Evolutionary conservation across 192 early-diverging fungal genomes (phyloP).

Genomic region (Paraglomus occultum): DNA sequence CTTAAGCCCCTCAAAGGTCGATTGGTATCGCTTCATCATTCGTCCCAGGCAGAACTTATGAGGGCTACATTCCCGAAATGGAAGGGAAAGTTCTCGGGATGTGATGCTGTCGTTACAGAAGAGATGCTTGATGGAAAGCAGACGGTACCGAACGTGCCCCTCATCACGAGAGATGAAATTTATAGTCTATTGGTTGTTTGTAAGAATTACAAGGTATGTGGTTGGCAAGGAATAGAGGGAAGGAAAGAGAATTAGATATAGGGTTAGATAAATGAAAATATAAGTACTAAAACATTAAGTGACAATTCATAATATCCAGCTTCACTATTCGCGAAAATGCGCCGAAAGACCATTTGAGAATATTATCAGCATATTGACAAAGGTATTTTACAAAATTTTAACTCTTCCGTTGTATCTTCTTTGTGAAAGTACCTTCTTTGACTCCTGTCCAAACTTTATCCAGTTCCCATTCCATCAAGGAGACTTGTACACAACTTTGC

Average conservation of each 20-base stretch:
- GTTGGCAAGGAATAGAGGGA: not conserved
- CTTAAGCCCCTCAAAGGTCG: conserved; percentile 62
- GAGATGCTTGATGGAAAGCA: conserved; percentile 12
- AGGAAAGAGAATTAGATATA: not conserved
- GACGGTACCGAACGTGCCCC: conserved; percentile 28
- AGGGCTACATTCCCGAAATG: conserved; percentile 57
- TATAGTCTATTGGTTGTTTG: conserved; percentile 66
- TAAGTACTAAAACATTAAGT: not conserved
- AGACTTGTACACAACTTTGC: conserved; percentile 55
- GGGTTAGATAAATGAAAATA: not conserved
- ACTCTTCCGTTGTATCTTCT: too few relatives aligned
- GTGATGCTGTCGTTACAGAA: conserved; percentile 41
- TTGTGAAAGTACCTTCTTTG: not conserved
- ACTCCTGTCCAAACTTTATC: conserved; percentile 55
- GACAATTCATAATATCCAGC: conserved; percentile 32
- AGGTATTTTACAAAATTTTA: too few relatives aligned
- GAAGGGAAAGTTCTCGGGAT: conserved; percentile 49
- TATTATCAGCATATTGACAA: conserved; percentile 38
- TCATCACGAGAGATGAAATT: conserved; percentile 71
- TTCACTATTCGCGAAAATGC: conserved; percentile 73
- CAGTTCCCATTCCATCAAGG: conserved; percentile 73
- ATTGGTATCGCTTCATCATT: conserved; percentile 48
- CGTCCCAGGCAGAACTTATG: conserved; percentile 57
- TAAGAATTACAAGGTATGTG: conserved; percentile 67
- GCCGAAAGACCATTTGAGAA: conserved; percentile 76